Evolutionary conservation across 768 basidiomycete genomes (phyloP), one percentile per base, ranked within the genome.

Genomic region (Lentinula aciculospora): DNA sequence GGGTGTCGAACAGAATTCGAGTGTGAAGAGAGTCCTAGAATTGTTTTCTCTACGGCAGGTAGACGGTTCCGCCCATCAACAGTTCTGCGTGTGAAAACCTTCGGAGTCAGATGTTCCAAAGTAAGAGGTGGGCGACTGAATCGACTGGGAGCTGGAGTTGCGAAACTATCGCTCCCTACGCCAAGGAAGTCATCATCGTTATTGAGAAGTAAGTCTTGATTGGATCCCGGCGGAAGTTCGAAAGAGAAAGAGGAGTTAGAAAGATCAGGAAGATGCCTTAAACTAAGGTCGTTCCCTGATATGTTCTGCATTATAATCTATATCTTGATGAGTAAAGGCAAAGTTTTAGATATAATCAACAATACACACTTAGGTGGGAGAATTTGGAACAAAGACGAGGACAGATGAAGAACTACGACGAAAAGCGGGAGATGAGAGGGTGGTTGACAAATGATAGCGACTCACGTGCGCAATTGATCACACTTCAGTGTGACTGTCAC

Each of bases 211-310:
- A 86, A 76, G 62, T 84, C 76, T 61, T 82, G 78, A 6, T 67
- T 66, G 37, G 69, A 71, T 5, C 69, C 63, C 7, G 70, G 68
- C 3, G 85, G 83, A 34, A 85, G 81, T 66, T 83, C 80, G 66
- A 83, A 81, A 1, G 81, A 82, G 60, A 75, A 77, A 34, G 78
- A 81, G n/a, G 69, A 63, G 60, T 79, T 75, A 25, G 80, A 80
- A 51, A 76, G 65, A 60, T 85, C 82, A 39, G 83, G 83, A 27
- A 84, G 64, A 66, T 83, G 79, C 64, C 79, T 74, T 48, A 78
- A 67, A 57, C 81, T 85, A 21, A 81, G 67, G 53, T 76, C 75
- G 42, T 63, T 68, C 4, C 75, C 73, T 39, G 69, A 67, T 19
- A 69, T 65, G 61, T 64, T 68, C 61, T 67, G 66, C 65, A 72